Percentiles rank a stretch among this genome's conserved stretches.
These are phyloP conservation scores for Blastobotrys ciferrii DNA, from an alignment of 1,139 yeast species.

Conservation along the genomic window DNA sequence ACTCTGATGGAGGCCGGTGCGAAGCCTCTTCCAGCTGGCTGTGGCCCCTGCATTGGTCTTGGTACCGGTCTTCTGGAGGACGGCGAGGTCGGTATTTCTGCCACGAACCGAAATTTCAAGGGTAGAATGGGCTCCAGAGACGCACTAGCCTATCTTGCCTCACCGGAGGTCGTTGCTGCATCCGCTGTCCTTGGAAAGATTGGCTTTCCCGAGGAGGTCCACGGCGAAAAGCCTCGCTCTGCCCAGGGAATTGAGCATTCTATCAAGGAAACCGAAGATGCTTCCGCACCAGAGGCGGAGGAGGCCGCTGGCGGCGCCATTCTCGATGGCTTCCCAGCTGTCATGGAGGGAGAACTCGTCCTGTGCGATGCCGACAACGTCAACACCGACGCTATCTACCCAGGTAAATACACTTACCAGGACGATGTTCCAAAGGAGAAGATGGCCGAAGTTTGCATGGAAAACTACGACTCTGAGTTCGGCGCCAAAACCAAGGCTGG, in stretches of 20 bases:
- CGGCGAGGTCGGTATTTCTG: conserved; percentile 97
- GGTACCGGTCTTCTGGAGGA: conserved; percentile 91
- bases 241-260: conserved; percentile 48
- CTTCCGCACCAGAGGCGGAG: conserved; percentile 34
- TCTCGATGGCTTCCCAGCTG: conserved; percentile 84
- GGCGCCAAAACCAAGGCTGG: conserved; percentile 75
- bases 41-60: conserved; percentile 98
- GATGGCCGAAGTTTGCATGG: conserved; percentile 99
- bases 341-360: conserved; percentile 85
- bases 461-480: conserved; percentile 90
- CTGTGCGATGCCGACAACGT: conserved; percentile 96
- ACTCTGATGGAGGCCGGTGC: conserved; percentile 89
- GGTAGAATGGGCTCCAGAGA: conserved; percentile 99
- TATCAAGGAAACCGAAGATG: conserved; percentile 40
- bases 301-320: conserved; percentile 56
- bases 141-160: conserved; percentile 91
- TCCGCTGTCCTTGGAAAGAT: conserved; percentile 92
- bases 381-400: conserved; percentile 97
- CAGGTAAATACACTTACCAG: conserved; percentile 97
- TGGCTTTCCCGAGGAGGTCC: conserved; percentile 85
- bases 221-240: conserved; percentile 50
- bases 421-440: conserved; percentile 91
- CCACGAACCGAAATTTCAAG: conserved; percentile 96
- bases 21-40: conserved; percentile 93
- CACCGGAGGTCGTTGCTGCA: conserved; percentile 98